phyloP scores from a whole-genome alignment of 2,329 filamentous ascomycete species.

The Rasamsonia emersonii region DNA sequence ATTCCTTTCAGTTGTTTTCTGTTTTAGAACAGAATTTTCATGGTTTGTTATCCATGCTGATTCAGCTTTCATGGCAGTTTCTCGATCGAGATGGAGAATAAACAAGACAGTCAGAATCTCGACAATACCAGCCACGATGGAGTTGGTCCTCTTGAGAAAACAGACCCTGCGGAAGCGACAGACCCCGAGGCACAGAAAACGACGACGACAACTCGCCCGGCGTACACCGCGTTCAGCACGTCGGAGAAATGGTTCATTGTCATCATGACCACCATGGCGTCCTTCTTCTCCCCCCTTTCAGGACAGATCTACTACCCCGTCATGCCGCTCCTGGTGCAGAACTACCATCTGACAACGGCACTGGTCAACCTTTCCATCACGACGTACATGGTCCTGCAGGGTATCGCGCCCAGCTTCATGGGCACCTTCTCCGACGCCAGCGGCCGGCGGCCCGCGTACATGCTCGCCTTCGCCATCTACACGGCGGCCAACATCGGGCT shows the following conservation, averaged over 20 bases:
- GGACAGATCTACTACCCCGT: conserved; percentile 34
- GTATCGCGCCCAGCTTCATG: conserved; percentile 51
- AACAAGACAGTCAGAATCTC: no score
- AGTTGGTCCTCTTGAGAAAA: no score
- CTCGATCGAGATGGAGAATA: no score
- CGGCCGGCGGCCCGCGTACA: conserved; percentile 54
- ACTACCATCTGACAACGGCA: conserved; percentile 8
- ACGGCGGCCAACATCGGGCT: conserved; percentile 51
- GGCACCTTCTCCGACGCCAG: conserved; percentile 55
- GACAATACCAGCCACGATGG: no score
- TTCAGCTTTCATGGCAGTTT: no score
- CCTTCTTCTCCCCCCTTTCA: conserved; percentile 35
- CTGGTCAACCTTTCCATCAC: conserved; percentile 10
- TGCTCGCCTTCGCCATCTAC: conserved; percentile 41
- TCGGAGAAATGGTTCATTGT: conserved; percentile 29
- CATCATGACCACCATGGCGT: conserved; percentile 29
- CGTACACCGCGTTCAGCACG: conserved; percentile 23
- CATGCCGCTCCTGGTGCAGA: conserved; percentile 17
- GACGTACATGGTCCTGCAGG: conserved; percentile 46
- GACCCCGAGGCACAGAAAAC: no score
- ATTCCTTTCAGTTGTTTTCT: no score
- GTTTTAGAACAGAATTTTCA: no score
- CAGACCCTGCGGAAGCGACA: no score
- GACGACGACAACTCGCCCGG: no score
- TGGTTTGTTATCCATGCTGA: no score